A percentile compares a stretch with the other conserved stretches of the same genome.
Conservation (phyloP, 164 flowering plant species). For the Platanus orientalis region DNA sequence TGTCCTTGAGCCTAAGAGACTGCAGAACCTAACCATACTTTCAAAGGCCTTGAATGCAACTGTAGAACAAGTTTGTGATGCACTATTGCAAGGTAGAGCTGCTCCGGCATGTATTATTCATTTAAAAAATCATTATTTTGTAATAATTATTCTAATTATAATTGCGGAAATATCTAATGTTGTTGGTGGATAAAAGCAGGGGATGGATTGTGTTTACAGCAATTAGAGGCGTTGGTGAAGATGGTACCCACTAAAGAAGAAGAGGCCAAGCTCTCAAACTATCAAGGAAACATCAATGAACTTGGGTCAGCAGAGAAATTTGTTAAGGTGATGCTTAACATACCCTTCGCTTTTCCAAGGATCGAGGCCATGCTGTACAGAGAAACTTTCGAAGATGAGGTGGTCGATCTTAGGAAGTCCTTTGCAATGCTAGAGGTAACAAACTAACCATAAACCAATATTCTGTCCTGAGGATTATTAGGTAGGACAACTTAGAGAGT, state of each 20-base stretch:
- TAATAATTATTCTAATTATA: background rate
- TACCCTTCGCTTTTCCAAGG: constrained; percentile 73
- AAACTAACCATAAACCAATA: too few relatives aligned
- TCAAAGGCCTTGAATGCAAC: constrained; percentile 76
- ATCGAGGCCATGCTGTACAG: constrained; percentile 85
- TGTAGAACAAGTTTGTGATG: constrained; percentile 67
- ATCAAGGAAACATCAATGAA: constrained; percentile 54
- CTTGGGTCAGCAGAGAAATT: constrained; percentile 75
- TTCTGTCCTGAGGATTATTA: too few relatives aligned
- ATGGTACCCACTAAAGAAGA: constrained; percentile 94
- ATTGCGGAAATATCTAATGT: background rate
- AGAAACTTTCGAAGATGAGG: constrained; percentile 88
- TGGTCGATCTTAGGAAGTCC: constrained; percentile 68
- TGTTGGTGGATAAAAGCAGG: constrained; percentile 35
- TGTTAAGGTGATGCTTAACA: constrained; percentile 49
- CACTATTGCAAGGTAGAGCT: constrained; percentile 54
- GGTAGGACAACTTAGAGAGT: too few relatives aligned
- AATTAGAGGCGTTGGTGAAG: constrained; percentile 76
- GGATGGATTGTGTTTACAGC: constrained; percentile 62
- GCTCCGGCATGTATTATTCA: background rate
- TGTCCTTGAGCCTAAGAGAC: constrained; percentile 81
- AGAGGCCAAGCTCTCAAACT: constrained; percentile 58
- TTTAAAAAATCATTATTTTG: background rate
- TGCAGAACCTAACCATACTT: constrained; percentile 90
- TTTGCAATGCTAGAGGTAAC: constrained; percentile 86